phyloP scores from a whole-genome alignment of 1,284 basidiomycete species.

The Apiotrichum gracile region DNA sequence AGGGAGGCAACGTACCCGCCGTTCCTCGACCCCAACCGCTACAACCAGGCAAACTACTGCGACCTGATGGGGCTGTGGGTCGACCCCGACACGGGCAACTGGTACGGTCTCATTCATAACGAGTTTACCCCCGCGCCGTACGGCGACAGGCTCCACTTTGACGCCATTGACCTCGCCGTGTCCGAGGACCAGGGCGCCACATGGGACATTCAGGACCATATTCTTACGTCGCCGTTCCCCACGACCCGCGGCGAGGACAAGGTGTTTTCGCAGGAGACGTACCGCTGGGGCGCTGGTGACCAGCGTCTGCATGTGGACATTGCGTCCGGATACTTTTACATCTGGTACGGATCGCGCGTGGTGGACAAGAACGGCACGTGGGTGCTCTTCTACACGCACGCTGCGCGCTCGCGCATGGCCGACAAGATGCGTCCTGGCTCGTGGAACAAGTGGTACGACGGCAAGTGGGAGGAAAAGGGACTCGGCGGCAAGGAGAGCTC shows the following conservation, averaged over 20 bases:
- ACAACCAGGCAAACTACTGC: conserved; percentile 8
- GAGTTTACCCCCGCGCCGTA: conserved; percentile 4
- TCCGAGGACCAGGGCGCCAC: conserved; percentile 1
- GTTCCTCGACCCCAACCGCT: background rate
- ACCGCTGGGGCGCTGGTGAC: conserved; percentile 7
- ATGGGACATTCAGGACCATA: conserved; percentile 3
- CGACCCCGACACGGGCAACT: conserved; percentile 7
- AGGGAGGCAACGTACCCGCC: conserved; percentile 1
- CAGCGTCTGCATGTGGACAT: conserved; percentile 7
- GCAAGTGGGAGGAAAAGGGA: conserved; percentile 2
- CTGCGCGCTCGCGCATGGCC: conserved; percentile 2
- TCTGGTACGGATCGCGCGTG: conserved; percentile 3
- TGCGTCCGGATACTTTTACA: conserved; percentile 5
- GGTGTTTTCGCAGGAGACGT: conserved; percentile 2
- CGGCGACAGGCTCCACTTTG: conserved; percentile 8
- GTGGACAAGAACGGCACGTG: conserved; percentile 2
- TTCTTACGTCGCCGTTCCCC: conserved; percentile 1
- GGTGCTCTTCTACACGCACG: conserved; percentile 6
- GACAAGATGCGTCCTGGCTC: conserved; percentile 1
- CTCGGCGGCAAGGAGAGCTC: background rate
- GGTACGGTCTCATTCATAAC: conserved; percentile 6
- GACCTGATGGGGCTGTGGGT: conserved; percentile 8
- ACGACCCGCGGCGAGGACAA: background rate
- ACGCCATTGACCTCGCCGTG: conserved; percentile 5
- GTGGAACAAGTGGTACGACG: conserved; percentile 6